These are phyloP conservation scores for Sporothrix brasiliensis DNA, from an alignment of 2,329 filamentous ascomycete genomes.

Conservation along the genomic window DNA sequence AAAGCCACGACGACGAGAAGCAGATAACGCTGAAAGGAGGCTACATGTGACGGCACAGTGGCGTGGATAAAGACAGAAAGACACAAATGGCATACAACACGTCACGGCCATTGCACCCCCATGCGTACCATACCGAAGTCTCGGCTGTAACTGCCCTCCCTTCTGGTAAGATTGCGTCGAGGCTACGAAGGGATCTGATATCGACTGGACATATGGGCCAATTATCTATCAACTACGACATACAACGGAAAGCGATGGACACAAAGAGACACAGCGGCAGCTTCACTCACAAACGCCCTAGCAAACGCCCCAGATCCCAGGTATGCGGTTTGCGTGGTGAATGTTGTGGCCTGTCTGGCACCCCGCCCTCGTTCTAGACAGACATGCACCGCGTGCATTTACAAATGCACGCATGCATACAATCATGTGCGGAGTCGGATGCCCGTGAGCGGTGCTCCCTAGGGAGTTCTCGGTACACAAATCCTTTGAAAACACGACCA, in stretches of 20 bases:
- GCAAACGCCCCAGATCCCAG: slow-evolving; percentile 1
- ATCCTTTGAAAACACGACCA: neutral
- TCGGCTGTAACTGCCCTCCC: no score
- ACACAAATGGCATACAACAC: neutral
- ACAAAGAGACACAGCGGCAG: neutral
- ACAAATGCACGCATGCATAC: neutral
- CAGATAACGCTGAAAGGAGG: no score
- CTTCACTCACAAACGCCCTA: neutral
- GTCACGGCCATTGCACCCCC: neutral
- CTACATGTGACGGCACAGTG: neutral
- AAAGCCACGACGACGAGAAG: neutral
- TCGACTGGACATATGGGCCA: neutral
- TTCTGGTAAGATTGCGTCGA: neutral
- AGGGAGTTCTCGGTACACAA: slow-evolving; percentile 16
- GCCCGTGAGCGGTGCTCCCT: neutral
- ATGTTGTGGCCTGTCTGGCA: neutral
- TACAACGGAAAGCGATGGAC: neutral
- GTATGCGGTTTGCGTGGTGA: slow-evolving; percentile 2
- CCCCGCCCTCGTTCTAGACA: neutral
- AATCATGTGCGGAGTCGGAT: neutral
- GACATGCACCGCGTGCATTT: neutral
- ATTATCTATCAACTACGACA: neutral
- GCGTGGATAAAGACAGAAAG: neutral
- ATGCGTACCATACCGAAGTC: neutral
- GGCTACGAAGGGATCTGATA: neutral